Evolutionary conservation across 371 early-diverging fungal genomes (phyloP), one percentile per base, ranked within the genome.

Genomic region (Parasitella parasitica): DNA sequence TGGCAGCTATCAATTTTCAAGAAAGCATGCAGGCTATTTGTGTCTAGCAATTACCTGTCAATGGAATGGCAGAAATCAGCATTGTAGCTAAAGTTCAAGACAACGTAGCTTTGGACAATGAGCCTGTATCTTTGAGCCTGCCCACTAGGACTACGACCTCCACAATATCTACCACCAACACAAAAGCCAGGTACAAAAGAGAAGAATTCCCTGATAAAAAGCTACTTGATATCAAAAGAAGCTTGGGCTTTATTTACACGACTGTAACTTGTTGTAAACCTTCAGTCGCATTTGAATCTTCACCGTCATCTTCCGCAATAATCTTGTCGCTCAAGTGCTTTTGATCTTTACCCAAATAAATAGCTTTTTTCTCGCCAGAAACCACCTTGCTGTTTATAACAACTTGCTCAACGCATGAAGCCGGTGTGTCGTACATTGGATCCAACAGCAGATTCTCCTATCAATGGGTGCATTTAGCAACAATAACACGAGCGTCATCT

Each of bases 391-490:
- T 79, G 55, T 86, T 84, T 59, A 92, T 81, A 6, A 92, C 84
- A 35, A 91, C 85, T 46, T 88, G 82, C 34, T 78, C 74, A 43
- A 89, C 83, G n/a, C 84, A 82, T 8, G 91, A 83, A 7, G 85
- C 89, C 5, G 92, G 92, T 3, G 89, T 84, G 36, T 92, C 91
- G 61, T 83, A 92, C 92, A 92, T 92, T 6, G 91, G 87, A 57
- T 89, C 91, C 52, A 91, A 68, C 43, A 92, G 65, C 34, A 90
- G 49, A 30, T 83, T 85, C 80, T 92, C 92, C 59, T 59, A 37
- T 34, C 16, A 2, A 38, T 41, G 3, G 78, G 76, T 61, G 27
- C 57, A 18, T 12, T 15, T 34, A 6, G 22, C 18, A 27, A 35
- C 15, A 26, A 20, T 1, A 6, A 22, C 2, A 8, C 35, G n/a